Percentiles rank a stretch among this genome's conserved stretches.
These are phyloP conservation scores for Brasenia schreberi DNA, from an alignment of 164 flowering plant genomes.

Conservation along the genomic window DNA sequence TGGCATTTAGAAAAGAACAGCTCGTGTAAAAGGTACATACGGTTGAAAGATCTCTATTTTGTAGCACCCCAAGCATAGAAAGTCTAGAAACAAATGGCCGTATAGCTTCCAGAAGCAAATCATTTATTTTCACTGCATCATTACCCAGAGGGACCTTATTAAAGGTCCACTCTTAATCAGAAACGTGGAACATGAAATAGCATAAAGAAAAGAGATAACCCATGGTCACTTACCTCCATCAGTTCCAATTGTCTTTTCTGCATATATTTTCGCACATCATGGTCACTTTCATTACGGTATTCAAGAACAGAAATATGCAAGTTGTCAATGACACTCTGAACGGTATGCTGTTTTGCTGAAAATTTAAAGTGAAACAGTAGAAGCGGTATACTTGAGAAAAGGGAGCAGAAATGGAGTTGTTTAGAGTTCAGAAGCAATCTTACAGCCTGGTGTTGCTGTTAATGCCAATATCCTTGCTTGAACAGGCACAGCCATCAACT, in stretches of 20 bases:
- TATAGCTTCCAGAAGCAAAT: conserved; percentile 43
- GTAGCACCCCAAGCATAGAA: conserved; percentile 42
- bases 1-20: too few relatives aligned
- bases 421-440: conserved; percentile 11
- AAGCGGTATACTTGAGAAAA: not conserved
- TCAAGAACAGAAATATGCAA: conserved; percentile 75
- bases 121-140: conserved; percentile 45
- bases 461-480: conserved; percentile 82
- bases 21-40: conserved; percentile 24
- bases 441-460: conserved; percentile 95
- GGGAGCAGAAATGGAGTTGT: too few relatives aligned
- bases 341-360: conserved; percentile 62
- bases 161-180: too few relatives aligned
- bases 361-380: not conserved
- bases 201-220: not conserved
- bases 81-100: conserved; percentile 46
- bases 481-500: conserved; percentile 73
- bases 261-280: conserved; percentile 70
- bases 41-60: conserved; percentile 43
- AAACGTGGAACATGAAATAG: not conserved
- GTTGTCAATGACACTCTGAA: conserved; percentile 75
- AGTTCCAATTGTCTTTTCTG: conserved; percentile 68
- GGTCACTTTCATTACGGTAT: conserved; percentile 74
- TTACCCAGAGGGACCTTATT: conserved; percentile 70
- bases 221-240: conserved; percentile 37